Evolutionary conservation across 148 eudicot genomes (phyloP).

Genomic region (Chenopodium suecicum): DNA sequence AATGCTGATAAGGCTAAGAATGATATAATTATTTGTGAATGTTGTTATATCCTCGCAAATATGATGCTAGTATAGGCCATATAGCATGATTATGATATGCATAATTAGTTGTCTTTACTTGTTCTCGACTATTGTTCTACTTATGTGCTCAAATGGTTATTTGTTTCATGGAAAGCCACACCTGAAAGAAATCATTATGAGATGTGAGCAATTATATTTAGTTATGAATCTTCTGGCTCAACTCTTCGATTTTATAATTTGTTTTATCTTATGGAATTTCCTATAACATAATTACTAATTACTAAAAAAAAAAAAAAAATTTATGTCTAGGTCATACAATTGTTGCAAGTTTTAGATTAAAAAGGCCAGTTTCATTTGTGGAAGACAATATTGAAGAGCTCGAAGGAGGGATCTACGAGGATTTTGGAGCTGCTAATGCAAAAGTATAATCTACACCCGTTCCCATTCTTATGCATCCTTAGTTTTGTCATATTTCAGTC

Average conservation of each 20-base stretch:
- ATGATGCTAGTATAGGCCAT: neutral
- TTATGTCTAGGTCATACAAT: conserved; percentile 61
- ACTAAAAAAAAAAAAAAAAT: neutral
- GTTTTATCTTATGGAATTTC: neutral
- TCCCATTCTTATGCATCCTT: conserved; percentile 13
- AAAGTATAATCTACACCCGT: conserved; percentile 47
- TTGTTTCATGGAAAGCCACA: neutral
- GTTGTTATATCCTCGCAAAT: no score
- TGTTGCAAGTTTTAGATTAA: conserved; percentile 75
- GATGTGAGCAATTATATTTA: neutral
- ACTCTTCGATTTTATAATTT: neutral
- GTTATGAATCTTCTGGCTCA: neutral
- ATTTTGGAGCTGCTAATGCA: conserved; percentile 50
- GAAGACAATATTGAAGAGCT: conserved; percentile 56
- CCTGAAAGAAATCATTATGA: neutral
- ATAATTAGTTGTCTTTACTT: neutral
- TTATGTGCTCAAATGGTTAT: neutral
- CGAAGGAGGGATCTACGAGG: conserved; percentile 64
- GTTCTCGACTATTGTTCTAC: neutral
- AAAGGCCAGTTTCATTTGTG: conserved; percentile 57
- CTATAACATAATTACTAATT: neutral
- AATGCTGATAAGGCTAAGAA: neutral
- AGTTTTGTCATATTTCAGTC: conserved; percentile 11
- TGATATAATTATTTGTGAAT: no score
- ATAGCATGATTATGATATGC: neutral